A percentile compares a stretch with the other conserved stretches of the same genome.
These are phyloP conservation scores for Fusarium sp. DNA, from an alignment of 2,329 filamentous ascomycete genomes.

Conservation along the genomic window DNA sequence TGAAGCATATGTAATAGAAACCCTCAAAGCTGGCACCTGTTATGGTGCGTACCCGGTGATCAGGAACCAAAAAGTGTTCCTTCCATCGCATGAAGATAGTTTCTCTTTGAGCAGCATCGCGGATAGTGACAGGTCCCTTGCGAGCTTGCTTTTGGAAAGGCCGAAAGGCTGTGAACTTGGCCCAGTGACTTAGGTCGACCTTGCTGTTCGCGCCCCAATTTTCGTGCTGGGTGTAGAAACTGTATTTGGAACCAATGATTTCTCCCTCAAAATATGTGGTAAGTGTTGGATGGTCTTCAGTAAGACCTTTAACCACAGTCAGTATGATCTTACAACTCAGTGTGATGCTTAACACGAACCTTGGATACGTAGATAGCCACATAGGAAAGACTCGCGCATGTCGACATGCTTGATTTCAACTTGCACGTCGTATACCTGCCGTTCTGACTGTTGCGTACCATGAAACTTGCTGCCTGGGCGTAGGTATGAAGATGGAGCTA, in stretches of 20 bases:
- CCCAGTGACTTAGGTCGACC: slow-evolving; percentile 94
- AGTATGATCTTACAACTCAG: neutral
- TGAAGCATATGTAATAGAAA: slow-evolving; percentile 99
- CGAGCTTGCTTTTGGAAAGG: slow-evolving; percentile 74
- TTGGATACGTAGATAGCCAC: slow-evolving; percentile 95
- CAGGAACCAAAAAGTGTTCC: slow-evolving; percentile 95
- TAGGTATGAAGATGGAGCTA: slow-evolving; percentile 86
- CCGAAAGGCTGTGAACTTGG: slow-evolving; percentile 87
- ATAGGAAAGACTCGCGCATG: slow-evolving; percentile 92
- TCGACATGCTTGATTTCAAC: slow-evolving; percentile 98
- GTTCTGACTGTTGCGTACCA: slow-evolving; percentile 93
- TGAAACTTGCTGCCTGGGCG: slow-evolving; percentile 89
- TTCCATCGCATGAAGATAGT: slow-evolving; percentile 99
- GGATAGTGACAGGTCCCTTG: slow-evolving; percentile 68
- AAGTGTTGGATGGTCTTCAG: slow-evolving; percentile 95
- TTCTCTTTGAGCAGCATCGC: slow-evolving; percentile 83
- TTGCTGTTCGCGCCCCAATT: slow-evolving; percentile 94
- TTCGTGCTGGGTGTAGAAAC: slow-evolving; percentile 90
- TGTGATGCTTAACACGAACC: slow-evolving; percentile 64
- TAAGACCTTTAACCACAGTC: slow-evolving; percentile 74
- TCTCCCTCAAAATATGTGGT: slow-evolving; percentile 99
- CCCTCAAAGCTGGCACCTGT: slow-evolving; percentile 96
- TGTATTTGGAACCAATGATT: slow-evolving; percentile 94
- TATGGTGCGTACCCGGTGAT: slow-evolving; percentile 91
- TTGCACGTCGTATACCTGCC: slow-evolving; percentile 93